phyloP scores from a whole-genome alignment of 805 yeast genomes.

The Zygosaccharomyces lentus region DNA sequence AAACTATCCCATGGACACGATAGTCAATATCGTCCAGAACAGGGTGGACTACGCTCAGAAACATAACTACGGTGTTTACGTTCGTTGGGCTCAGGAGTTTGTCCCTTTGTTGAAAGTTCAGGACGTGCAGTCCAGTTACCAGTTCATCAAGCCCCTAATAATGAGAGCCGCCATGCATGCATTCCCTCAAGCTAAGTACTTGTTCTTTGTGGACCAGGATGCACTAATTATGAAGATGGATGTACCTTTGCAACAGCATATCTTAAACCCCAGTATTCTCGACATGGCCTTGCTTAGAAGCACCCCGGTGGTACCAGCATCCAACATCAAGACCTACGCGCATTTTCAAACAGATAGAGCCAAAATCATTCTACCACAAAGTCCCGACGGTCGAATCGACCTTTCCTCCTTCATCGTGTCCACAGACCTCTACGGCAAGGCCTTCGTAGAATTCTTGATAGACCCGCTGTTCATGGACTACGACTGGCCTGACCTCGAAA shows the following conservation, averaged over 20 bases:
- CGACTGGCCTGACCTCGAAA: slow-evolving; percentile 40
- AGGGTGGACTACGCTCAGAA: slow-evolving; percentile 82
- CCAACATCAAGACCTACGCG: slow-evolving; percentile 51
- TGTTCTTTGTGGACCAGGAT: slow-evolving; percentile 82
- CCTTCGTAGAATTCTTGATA: slow-evolving; percentile 74
- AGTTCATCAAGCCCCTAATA: slow-evolving; percentile 27
- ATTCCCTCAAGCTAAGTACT: slow-evolving; percentile 85
- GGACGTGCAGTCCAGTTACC: slow-evolving; percentile 31
- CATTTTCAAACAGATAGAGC: slow-evolving; percentile 52
- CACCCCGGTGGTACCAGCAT: slow-evolving; percentile 52
- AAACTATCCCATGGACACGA: slow-evolving; percentile 51
- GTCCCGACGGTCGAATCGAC: slow-evolving; percentile 51
- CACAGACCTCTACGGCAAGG: slow-evolving; percentile 60
- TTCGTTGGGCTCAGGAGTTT: slow-evolving; percentile 84
- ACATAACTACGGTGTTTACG: slow-evolving; percentile 77
- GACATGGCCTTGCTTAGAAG: slow-evolving; percentile 62
- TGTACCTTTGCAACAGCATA: slow-evolving; percentile 53
- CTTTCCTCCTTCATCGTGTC: slow-evolving; percentile 67
- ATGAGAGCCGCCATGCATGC: slow-evolving; percentile 89
- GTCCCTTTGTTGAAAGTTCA: slow-evolving; percentile 52
- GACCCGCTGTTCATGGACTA: slow-evolving; percentile 69
- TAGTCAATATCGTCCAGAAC: slow-evolving; percentile 73
- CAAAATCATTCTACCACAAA: slow-evolving; percentile 65
- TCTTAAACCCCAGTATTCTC: slow-evolving; percentile 58
- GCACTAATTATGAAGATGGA: slow-evolving; percentile 70